phyloP scores from a whole-genome alignment of 75 land plant genomes.

The Cryptomeria japonica region DNA sequence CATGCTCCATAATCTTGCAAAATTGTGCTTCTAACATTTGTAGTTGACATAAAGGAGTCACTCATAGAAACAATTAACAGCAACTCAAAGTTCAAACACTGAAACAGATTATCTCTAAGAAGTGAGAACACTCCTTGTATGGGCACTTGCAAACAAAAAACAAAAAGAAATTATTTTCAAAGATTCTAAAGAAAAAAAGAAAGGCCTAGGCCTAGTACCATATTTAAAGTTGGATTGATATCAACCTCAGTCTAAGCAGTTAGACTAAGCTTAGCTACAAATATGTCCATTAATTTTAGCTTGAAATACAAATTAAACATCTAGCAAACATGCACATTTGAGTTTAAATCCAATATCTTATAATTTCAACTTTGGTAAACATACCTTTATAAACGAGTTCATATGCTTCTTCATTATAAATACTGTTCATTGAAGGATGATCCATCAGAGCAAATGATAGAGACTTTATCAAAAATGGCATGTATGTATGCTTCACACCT shows the following conservation, averaged over 20 bases:
- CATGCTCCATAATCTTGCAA: not conserved
- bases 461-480: slow-evolving; percentile 88
- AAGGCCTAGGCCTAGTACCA: not conserved
- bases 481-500: slow-evolving; percentile 72
- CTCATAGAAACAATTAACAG: not conserved
- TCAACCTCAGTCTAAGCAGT: not conserved
- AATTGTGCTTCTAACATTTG: not conserved
- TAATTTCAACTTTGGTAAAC: not conserved
- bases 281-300: not conserved
- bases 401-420: slow-evolving; percentile 70
- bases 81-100: not conserved
- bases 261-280: not conserved
- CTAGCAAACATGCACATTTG: not conserved
- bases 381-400: slow-evolving; percentile 83
- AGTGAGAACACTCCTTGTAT: not conserved
- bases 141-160: not conserved
- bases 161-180: not conserved
- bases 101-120: not conserved
- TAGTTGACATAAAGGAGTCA: not conserved
- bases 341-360: not conserved
- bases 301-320: not conserved
- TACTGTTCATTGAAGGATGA: slow-evolving; percentile 86
- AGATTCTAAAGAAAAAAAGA: not conserved
- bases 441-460: slow-evolving; percentile 81
- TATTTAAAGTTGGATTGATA: not conserved